A percentile compares a stretch with the other conserved stretches of the same genome.
These are phyloP conservation scores for Auricularia sp. DNA, from an alignment of 768 basidiomycete genomes.

Conservation along the genomic window DNA sequence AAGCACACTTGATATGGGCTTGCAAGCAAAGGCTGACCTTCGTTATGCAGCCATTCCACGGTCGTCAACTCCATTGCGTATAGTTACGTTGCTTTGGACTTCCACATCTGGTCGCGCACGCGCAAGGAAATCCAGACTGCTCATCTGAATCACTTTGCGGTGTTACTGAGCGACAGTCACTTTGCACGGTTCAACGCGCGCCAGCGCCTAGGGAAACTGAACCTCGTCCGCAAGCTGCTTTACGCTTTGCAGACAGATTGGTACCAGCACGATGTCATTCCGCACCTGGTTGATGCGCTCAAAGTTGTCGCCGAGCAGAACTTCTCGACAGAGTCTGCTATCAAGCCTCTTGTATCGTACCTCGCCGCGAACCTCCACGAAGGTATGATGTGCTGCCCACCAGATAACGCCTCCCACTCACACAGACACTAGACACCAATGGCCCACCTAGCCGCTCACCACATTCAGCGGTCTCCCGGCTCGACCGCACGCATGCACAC, in stretches of 20 bases:
- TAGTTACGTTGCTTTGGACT: constrained; percentile 73
- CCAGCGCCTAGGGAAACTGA: constrained; percentile 62
- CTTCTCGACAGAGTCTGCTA: constrained; percentile 63
- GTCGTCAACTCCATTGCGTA: constrained; percentile 78
- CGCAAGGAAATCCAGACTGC: constrained; percentile 62
- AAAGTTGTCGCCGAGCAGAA: constrained; percentile 49
- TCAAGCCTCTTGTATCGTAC: constrained; percentile 82
- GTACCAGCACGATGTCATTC: constrained; percentile 49
- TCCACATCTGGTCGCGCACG: constrained; percentile 79
- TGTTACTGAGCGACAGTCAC: constrained; percentile 60
- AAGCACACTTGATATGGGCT: constrained; percentile 17
- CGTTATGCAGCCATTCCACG: constrained; percentile 56
- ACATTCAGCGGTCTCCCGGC: constrained; percentile 43
- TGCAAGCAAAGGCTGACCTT: constrained; percentile 1
- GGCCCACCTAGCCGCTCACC: constrained; percentile 34
- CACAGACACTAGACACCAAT: background rate
- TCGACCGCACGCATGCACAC: constrained; percentile 38
- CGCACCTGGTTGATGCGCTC: constrained; percentile 49
- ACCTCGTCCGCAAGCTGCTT: constrained; percentile 64
- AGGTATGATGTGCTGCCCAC: constrained; percentile 26
- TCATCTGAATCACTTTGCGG: constrained; percentile 74
- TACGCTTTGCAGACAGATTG: constrained; percentile 73
- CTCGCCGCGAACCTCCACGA: constrained; percentile 70
- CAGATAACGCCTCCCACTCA: no score
- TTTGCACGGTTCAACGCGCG: constrained; percentile 70